Evolutionary conservation across 2,329 filamentous ascomycete species (phyloP).

Genomic region (Magnaporthiopsis incrustans): DNA sequence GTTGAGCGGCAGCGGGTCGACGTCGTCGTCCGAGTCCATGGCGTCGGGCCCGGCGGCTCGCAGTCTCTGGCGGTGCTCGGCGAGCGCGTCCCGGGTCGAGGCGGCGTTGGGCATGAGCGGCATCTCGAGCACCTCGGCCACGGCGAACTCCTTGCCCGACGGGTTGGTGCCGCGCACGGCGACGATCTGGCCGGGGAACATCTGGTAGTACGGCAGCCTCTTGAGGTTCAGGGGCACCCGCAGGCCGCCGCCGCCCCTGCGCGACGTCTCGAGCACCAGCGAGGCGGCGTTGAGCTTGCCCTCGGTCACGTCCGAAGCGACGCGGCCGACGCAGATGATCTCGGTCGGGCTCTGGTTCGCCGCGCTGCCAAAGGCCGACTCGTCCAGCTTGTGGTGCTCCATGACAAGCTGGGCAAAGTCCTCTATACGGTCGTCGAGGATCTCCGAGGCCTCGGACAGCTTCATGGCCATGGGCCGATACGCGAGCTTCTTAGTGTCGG

Average conservation of each 20-base stretch:
- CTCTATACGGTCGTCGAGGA: conserved; percentile 91
- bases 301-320: conserved; percentile 80
- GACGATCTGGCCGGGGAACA: conserved; percentile 93
- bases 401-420: conserved; percentile 72
- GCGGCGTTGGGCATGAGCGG: conserved; percentile 70
- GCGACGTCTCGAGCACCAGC: conserved; percentile 79
- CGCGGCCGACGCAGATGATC: conserved; percentile 82
- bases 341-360: conserved; percentile 77
- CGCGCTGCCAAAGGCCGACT: conserved; percentile 78
- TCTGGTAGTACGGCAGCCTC: conserved; percentile 60
- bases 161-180: conserved; percentile 81
- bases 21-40: conserved; percentile 50
- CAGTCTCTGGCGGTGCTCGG: conserved; percentile 61
- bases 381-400: conserved; percentile 66
- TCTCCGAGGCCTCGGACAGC: conserved; percentile 81
- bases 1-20: conserved; percentile 58
- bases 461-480: conserved; percentile 97
- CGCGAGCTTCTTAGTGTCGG: conserved; percentile 80
- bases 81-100: conserved; percentile 57
- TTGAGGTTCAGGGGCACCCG: conserved; percentile 74
- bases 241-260: conserved; percentile 72
- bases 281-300: conserved; percentile 81
- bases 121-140: conserved; percentile 65
- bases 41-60: conserved; percentile 50
- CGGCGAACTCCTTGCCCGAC: conserved; percentile 74